Evolutionary conservation across 1,284 basidiomycete genomes (phyloP).

Genomic region (Nidula niveotomentosa): DNA sequence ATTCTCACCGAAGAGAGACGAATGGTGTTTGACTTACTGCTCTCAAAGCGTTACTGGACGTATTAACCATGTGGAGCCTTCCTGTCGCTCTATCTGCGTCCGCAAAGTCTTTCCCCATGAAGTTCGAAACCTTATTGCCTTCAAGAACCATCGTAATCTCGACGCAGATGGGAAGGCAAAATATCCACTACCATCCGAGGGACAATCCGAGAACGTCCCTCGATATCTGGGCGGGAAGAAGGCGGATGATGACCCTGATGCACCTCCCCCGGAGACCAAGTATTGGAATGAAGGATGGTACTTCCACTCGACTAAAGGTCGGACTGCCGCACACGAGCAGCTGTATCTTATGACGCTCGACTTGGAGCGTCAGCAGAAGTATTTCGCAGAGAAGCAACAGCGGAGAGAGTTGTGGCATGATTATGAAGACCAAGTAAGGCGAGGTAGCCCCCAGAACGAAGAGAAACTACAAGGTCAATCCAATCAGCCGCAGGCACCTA

Average conservation of each 20-base stretch:
- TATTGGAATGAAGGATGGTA: slow-evolving; percentile 78
- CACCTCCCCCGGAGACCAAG: slow-evolving; percentile 26
- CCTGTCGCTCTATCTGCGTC: slow-evolving; percentile 67
- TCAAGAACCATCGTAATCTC: slow-evolving; percentile 38
- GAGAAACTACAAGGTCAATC: slow-evolving; percentile 1
- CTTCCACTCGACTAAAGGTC: slow-evolving; percentile 61
- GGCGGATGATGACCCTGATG: slow-evolving; percentile 24
- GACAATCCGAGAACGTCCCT: slow-evolving; percentile 49
- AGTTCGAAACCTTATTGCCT: slow-evolving; percentile 54
- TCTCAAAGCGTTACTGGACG: slow-evolving; percentile 64
- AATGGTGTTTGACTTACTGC: slow-evolving; percentile 75
- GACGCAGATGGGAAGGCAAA: slow-evolving; percentile 41
- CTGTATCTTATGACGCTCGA: slow-evolving; percentile 57
- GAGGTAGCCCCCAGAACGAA: slow-evolving; percentile 16
- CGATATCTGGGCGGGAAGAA: slow-evolving; percentile 32
- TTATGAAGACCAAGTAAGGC: slow-evolving; percentile 40
- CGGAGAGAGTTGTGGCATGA: slow-evolving; percentile 47
- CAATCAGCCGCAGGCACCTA: no score
- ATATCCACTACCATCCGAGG: slow-evolving; percentile 63
- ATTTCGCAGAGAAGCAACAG: slow-evolving; percentile 38
- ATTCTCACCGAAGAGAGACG: slow-evolving; percentile 60
- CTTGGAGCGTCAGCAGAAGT: slow-evolving; percentile 47
- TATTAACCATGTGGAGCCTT: slow-evolving; percentile 51
- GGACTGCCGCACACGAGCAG: slow-evolving; percentile 54
- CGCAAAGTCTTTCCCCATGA: slow-evolving; percentile 75